These are phyloP conservation scores for Rhodamnia argentea DNA, from an alignment of 345 rosid genomes.

Conservation along the genomic window DNA sequence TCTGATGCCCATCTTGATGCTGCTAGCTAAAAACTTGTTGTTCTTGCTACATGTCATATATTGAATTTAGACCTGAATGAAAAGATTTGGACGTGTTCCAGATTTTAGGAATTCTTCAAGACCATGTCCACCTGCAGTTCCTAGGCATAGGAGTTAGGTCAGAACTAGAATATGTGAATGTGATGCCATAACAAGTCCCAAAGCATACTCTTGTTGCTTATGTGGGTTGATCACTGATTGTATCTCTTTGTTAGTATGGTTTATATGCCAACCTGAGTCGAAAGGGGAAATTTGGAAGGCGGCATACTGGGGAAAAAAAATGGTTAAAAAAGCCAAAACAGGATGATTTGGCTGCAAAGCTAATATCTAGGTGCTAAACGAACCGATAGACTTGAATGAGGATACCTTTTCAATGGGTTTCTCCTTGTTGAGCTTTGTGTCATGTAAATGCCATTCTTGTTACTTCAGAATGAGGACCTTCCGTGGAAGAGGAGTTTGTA, in stretches of 20 bases:
- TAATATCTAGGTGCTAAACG: neutral
- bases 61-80: neutral
- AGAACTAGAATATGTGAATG: neutral
- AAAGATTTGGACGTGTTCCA: neutral
- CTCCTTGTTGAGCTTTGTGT: neutral
- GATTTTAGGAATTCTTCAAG: neutral
- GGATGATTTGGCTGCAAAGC: neutral
- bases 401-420: neutral
- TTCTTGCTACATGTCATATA: neutral
- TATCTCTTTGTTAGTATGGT: neutral
- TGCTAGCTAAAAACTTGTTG: neutral
- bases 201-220: neutral
- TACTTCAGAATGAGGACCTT: neutral
- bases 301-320: neutral
- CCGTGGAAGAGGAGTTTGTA: neutral
- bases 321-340: neutral
- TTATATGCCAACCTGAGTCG: neutral
- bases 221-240: neutral
- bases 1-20: neutral
- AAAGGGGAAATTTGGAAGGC: neutral
- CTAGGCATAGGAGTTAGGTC: neutral
- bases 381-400: neutral
- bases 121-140: neutral
- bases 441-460: neutral
- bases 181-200: neutral